These are phyloP conservation scores for Beauveria bassiana DNA, from an alignment of 2,329 filamentous ascomycete genomes.

Conservation along the genomic window DNA sequence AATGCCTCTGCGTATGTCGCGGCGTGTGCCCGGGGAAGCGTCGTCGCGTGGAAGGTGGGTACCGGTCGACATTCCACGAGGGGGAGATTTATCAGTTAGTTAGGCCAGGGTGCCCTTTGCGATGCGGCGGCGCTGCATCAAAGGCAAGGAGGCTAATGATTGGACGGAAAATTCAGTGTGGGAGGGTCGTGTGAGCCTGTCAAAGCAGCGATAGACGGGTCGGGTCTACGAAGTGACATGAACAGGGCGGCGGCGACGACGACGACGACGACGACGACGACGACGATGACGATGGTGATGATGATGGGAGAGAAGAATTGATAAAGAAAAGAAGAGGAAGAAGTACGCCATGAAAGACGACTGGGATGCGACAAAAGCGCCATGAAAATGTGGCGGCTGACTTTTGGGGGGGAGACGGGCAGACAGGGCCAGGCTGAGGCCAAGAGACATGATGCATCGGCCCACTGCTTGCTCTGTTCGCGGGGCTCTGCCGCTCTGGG, in stretches of 20 bases:
- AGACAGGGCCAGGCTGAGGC: not conserved
- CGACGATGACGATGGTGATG: not conserved
- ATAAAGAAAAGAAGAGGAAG: not conserved
- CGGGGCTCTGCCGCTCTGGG: too few relatives aligned
- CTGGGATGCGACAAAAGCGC: not conserved
- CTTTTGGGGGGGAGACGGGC: not conserved
- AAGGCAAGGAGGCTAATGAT: not conserved
- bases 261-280: not conserved
- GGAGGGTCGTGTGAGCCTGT: not conserved
- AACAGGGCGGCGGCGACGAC: not conserved
- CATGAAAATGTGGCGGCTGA: constrained; percentile 9
- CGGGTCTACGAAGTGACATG: not conserved
- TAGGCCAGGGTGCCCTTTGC: not conserved
- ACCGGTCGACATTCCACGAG: not conserved
- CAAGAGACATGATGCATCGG: not conserved
- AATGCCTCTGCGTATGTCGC: not conserved
- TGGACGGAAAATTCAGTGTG: not conserved
- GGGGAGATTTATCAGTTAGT: not conserved
- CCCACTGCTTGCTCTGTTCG: not conserved
- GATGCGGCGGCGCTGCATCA: not conserved
- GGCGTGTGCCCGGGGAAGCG: constrained; percentile 5
- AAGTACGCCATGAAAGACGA: not conserved
- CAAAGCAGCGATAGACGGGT: not conserved
- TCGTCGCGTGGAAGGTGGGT: constrained; percentile 12
- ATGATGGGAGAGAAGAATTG: not conserved